Evolutionary conservation across 2,329 filamentous ascomycete genomes (phyloP).

Genomic region (Xylariaceae sp.): DNA sequence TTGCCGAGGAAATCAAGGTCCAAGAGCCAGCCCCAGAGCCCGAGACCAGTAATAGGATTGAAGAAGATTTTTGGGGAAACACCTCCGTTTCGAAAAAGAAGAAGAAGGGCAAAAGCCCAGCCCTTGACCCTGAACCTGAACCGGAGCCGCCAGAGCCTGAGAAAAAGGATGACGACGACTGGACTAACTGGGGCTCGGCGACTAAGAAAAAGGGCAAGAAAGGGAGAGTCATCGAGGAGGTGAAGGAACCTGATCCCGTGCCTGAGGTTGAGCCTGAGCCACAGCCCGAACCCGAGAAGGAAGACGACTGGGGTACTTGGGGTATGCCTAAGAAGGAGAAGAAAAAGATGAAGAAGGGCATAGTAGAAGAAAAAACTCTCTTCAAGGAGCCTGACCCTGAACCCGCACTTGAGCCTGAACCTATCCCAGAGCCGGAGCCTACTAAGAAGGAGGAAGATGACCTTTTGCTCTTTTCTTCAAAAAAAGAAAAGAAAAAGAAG

Average conservation of each 20-base stretch:
- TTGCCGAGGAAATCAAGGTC: constrained; percentile 30
- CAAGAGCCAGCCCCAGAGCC: constrained; percentile 34
- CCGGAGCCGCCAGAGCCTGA: constrained; percentile 12
- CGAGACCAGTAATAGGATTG: constrained; percentile 40
- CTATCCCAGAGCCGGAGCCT: constrained; percentile 17
- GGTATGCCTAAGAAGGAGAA: constrained; percentile 37
- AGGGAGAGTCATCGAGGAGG: constrained; percentile 37
- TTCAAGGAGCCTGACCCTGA: constrained; percentile 34
- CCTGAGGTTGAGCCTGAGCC: constrained; percentile 11
- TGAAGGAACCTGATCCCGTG: constrained; percentile 32
- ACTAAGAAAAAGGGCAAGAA: constrained; percentile 50
- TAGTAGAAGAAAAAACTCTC: constrained; percentile 3
- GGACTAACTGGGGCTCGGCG: constrained; percentile 28
- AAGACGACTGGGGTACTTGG: constrained; percentile 32
- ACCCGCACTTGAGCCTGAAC: constrained; percentile 33
- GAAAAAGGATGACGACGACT: constrained; percentile 35
- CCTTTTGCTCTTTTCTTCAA: constrained; percentile 18
- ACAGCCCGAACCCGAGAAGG: constrained; percentile 16
- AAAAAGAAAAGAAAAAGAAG: constrained; percentile 38
- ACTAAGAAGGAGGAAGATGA: constrained; percentile 14
- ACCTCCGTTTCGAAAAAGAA: constrained; percentile 37
- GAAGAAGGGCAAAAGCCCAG: constrained; percentile 43
- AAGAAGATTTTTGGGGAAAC: constrained; percentile 37
- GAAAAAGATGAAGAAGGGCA: constrained; percentile 14
- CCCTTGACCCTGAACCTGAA: constrained; percentile 30